Evolutionary conservation across 805 yeast species (phyloP).

Genomic region (Monosporozyma unispora): DNA sequence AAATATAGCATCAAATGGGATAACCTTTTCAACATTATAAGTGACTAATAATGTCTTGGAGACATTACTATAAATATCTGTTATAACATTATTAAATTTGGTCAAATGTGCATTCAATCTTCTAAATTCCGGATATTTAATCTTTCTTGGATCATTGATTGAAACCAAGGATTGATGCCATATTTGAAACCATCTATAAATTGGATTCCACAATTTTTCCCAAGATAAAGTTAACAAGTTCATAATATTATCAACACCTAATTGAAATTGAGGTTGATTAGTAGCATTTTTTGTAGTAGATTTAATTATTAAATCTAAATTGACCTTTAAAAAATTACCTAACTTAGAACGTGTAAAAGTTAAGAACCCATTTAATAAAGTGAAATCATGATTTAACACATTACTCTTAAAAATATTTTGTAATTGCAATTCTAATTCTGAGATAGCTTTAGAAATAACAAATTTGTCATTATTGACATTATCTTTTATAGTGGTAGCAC

Average conservation of each 20-base stretch:
- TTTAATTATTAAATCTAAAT: neutral
- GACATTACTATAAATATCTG: constrained; percentile 39
- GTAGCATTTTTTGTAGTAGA: constrained; percentile 4
- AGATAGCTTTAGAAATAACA: constrained; percentile 12
- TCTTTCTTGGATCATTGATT: constrained; percentile 11
- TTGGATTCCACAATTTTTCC: constrained; percentile 57
- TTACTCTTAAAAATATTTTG: constrained; percentile 19
- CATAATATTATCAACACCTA: neutral
- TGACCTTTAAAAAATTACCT: constrained; percentile 9
- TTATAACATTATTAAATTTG: constrained; percentile 40
- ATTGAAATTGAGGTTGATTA: constrained; percentile 8
- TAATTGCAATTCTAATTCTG: constrained; percentile 17
- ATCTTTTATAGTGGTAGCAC: neutral
- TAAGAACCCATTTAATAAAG: constrained; percentile 22
- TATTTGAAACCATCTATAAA: constrained; percentile 46
- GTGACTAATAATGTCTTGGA: constrained; percentile 17
- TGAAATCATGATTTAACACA: constrained; percentile 22
- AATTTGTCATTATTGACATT: neutral
- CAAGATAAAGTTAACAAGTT: constrained; percentile 43
- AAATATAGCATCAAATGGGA: constrained; percentile 6
- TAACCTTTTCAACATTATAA: constrained; percentile 8
- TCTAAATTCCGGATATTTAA: constrained; percentile 44
- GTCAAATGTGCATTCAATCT: constrained; percentile 44
- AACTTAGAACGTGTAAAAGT: constrained; percentile 25
- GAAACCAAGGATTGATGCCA: constrained; percentile 20